These are phyloP conservation scores for Cunninghamia lanceolata DNA, from an alignment of 75 land plant genomes.

Conservation along the genomic window DNA sequence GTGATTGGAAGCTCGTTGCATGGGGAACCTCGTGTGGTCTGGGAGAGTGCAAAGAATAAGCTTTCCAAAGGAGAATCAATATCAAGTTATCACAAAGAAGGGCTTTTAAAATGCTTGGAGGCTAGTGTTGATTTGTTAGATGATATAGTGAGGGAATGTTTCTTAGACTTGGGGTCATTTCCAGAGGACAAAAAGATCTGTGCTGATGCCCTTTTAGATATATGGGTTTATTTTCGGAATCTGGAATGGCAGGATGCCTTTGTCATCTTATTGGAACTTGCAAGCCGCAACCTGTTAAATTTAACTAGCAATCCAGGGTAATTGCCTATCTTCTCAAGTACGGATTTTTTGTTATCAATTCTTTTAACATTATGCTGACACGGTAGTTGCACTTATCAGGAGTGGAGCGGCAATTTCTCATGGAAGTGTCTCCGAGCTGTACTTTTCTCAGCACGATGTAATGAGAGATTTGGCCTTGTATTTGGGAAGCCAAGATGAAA, in stretches of 20 bases:
- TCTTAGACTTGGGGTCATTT: conserved; percentile 46
- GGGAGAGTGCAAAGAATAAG: conserved; percentile 43
- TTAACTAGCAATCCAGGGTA: too few species aligned
- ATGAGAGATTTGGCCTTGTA: conserved; percentile 61
- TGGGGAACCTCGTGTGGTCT: conserved; percentile 28
- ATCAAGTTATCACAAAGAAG: conserved; percentile 41
- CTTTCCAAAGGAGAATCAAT: conserved; percentile 39
- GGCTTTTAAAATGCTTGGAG: too few species aligned
- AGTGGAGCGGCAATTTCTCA: background rate
- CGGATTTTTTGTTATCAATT: too few species aligned
- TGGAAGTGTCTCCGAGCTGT: conserved; percentile 41
- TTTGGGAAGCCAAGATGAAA: conserved; percentile 12
- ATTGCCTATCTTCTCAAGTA: too few species aligned
- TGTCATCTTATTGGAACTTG: too few species aligned
- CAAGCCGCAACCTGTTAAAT: too few species aligned
- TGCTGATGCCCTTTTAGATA: too few species aligned
- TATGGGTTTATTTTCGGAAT: too few species aligned
- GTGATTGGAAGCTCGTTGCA: conserved; percentile 58
- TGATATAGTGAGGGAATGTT: conserved; percentile 40
- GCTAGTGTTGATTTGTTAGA: too few species aligned
- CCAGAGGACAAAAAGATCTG: too few species aligned
- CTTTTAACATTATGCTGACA: background rate
- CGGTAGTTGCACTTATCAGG: background rate
- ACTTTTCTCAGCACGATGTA: conserved; percentile 53
- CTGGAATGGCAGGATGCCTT: too few species aligned